These are phyloP conservation scores for Irpex rosettiformis DNA, from an alignment of 1,284 basidiomycete genomes.

Conservation along the genomic window DNA sequence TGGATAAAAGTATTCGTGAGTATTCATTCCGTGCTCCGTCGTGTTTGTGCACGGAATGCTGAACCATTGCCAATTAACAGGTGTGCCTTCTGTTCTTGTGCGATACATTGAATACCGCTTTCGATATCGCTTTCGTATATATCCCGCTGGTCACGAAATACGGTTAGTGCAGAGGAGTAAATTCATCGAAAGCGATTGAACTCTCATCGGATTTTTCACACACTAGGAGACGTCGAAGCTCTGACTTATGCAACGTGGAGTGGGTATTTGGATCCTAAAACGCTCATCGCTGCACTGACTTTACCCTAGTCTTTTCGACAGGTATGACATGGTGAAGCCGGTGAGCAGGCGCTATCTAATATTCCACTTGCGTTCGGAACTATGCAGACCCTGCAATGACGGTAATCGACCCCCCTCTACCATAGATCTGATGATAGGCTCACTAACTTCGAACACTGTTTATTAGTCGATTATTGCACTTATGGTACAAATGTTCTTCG, in stretches of 20 bases:
- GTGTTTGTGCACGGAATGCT: neutral
- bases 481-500: slow-evolving; percentile 39
- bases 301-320: slow-evolving; percentile 29
- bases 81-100: slow-evolving; percentile 28
- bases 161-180: slow-evolving; percentile 28
- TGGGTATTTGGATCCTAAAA: slow-evolving; percentile 14
- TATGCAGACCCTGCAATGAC: slow-evolving; percentile 32
- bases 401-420: slow-evolving; percentile 16
- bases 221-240: slow-evolving; percentile 23
- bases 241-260: slow-evolving; percentile 31
- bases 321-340: slow-evolving; percentile 17
- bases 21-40: neutral
- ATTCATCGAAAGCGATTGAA: too few species aligned
- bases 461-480: slow-evolving; percentile 36
- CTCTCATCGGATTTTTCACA: too few species aligned
- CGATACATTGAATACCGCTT: slow-evolving; percentile 36
- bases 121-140: slow-evolving; percentile 38
- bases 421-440: too few species aligned
- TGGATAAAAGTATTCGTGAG: slow-evolving; percentile 34
- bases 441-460: too few species aligned
- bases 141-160: slow-evolving; percentile 34
- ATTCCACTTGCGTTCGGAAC: neutral
- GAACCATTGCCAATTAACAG: slow-evolving; percentile 28
- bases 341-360: neutral
- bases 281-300: neutral